phyloP scores from a whole-genome alignment of 2,329 filamentous ascomycete species.

The Fusarium hainanense region DNA sequence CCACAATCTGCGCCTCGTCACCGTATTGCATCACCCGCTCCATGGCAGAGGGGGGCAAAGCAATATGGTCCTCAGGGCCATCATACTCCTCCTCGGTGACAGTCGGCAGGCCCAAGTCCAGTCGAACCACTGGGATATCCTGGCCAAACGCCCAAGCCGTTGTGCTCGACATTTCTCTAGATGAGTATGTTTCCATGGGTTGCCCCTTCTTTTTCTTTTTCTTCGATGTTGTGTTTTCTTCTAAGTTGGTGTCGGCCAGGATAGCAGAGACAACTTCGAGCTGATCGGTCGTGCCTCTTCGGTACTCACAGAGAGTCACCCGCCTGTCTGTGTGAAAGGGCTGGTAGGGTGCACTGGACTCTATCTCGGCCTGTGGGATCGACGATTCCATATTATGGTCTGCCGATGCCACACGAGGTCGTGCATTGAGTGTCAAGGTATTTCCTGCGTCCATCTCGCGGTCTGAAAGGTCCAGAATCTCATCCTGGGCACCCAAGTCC shows the following conservation, averaged over 20 bases:
- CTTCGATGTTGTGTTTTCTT: constrained; percentile 52
- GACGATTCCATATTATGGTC: constrained; percentile 68
- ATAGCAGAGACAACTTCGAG: constrained; percentile 54
- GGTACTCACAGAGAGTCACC: constrained; percentile 79
- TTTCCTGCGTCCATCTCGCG: constrained; percentile 65
- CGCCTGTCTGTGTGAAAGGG: constrained; percentile 93
- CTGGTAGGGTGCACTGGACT: constrained; percentile 94
- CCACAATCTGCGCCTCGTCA: constrained; percentile 80
- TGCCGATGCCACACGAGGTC: constrained; percentile 50
- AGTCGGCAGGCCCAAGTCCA: constrained; percentile 62
- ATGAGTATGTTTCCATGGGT: constrained; percentile 31
- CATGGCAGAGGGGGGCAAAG: constrained; percentile 72
- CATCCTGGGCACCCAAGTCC: constrained; percentile 62
- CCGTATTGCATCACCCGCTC: constrained; percentile 70
- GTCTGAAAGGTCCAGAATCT: constrained; percentile 65
- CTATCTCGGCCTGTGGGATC: constrained; percentile 85
- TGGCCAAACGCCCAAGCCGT: constrained; percentile 71
- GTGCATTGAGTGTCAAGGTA: constrained; percentile 62
- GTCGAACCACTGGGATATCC: constrained; percentile 60
- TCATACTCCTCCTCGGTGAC: constrained; percentile 65
- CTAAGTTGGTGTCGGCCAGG: constrained; percentile 56
- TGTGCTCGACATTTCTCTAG: constrained; percentile 29
- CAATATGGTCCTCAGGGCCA: constrained; percentile 65
- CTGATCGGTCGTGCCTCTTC: constrained; percentile 48
- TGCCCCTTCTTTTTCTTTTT: constrained; percentile 53